A percentile compares a stretch with the other conserved stretches of the same genome.
phyloP scores from a whole-genome alignment of 2,329 filamentous ascomycete species.

The Coleophoma cylindrospora region DNA sequence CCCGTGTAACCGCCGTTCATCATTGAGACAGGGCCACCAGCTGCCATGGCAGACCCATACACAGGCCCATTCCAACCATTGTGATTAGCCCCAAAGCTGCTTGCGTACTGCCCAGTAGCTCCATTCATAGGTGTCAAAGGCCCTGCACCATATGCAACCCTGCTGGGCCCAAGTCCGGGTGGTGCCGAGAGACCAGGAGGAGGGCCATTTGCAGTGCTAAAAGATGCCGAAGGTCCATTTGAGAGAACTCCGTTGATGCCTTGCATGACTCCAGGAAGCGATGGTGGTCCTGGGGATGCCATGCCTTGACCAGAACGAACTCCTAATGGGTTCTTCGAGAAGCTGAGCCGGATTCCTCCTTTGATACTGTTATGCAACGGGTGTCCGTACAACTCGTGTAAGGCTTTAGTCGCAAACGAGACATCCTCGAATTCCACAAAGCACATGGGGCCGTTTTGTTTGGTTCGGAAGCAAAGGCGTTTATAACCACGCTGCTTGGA shows the following conservation, averaged over 20 bases:
- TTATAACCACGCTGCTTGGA: slow-evolving; percentile 93
- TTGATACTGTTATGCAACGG: slow-evolving; percentile 88
- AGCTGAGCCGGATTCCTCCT: slow-evolving; percentile 90
- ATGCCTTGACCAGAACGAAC: slow-evolving; percentile 70
- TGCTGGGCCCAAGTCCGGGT: slow-evolving; percentile 55
- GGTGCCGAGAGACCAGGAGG: slow-evolving; percentile 77
- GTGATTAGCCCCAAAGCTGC: slow-evolving; percentile 15
- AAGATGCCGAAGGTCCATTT: slow-evolving; percentile 23
- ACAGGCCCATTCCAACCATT: slow-evolving; percentile 23
- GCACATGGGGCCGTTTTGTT: slow-evolving; percentile 95
- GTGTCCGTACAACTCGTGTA: slow-evolving; percentile 85
- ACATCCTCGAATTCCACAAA: slow-evolving; percentile 98
- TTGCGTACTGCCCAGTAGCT: slow-evolving; percentile 18
- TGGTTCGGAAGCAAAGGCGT: slow-evolving; percentile 88
- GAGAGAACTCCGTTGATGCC: slow-evolving; percentile 55
- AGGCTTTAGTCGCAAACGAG: slow-evolving; percentile 83
- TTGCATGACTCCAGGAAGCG: slow-evolving; percentile 38
- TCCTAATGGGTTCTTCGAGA: slow-evolving; percentile 94
- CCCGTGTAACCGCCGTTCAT: slow-evolving; percentile 20
- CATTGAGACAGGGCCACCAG: slow-evolving; percentile 21
- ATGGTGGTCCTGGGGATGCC: slow-evolving; percentile 29
- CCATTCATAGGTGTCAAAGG: slow-evolving; percentile 11
- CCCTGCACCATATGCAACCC: slow-evolving; percentile 17
- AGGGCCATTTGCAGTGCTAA: slow-evolving; percentile 50
- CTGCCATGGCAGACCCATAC: slow-evolving; percentile 23